A percentile compares a stretch with the other conserved stretches of the same genome.
Evolutionary conservation across 805 yeast genomes (phyloP).

Genomic region (Hanseniaspora pseudoguilliermondii): DNA sequence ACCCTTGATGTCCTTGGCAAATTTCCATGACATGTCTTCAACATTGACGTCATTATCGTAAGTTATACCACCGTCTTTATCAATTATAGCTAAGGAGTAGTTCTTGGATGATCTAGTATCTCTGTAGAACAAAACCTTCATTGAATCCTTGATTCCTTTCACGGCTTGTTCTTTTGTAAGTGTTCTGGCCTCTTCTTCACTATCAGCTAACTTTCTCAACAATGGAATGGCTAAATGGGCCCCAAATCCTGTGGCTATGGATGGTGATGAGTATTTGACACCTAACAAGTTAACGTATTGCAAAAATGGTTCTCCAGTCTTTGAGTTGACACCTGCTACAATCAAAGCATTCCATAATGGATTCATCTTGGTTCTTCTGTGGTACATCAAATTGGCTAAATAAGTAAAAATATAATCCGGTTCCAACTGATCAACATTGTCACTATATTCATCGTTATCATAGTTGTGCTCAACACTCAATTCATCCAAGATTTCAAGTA

Average conservation of each 20-base stretch:
- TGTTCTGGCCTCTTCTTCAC: conserved; percentile 60
- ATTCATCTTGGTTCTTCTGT: conserved; percentile 82
- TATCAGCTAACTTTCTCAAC: conserved; percentile 69
- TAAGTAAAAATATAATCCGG: conserved; percentile 88
- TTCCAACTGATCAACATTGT: conserved; percentile 47
- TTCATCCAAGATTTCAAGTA: conserved; percentile 62
- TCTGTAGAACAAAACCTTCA: conserved; percentile 90
- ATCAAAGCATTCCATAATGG: conserved; percentile 92
- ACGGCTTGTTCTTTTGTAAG: conserved; percentile 66
- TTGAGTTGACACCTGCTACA: conserved; percentile 68
- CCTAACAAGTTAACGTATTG: conserved; percentile 86
- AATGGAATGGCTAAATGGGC: conserved; percentile 88
- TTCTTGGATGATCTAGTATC: conserved; percentile 90
- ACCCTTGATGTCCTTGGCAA: conserved; percentile 79
- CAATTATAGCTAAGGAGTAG: conserved; percentile 67
- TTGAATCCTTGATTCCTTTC: conserved; percentile 63
- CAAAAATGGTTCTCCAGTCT: conserved; percentile 41
- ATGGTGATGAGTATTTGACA: conserved; percentile 74
- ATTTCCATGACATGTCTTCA: conserved; percentile 74
- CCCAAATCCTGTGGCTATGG: conserved; percentile 94
- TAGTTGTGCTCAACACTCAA: conserved; percentile 68
- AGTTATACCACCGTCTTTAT: conserved; percentile 46
- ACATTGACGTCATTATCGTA: conserved; percentile 56
- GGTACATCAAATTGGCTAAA: conserved; percentile 69
- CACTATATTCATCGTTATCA: conserved; percentile 38